These are phyloP conservation scores for Cercospora sesami DNA, from an alignment of 2,329 filamentous ascomycete species.

Conservation along the genomic window DNA sequence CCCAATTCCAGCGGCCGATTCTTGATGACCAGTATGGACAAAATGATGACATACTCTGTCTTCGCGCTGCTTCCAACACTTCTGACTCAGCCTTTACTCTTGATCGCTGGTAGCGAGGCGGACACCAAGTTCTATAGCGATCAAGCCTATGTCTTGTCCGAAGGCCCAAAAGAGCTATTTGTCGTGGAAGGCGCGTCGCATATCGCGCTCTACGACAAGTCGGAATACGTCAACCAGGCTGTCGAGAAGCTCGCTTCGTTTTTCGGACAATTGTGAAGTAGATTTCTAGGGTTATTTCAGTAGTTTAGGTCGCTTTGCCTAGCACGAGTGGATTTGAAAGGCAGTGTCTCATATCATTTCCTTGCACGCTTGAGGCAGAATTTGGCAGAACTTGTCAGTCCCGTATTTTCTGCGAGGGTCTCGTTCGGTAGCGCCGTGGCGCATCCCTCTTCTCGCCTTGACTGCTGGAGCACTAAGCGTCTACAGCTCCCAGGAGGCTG, in stretches of 20 bases:
- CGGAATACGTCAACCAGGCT: not conserved
- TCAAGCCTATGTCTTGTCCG: not conserved
- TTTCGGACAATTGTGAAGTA: not conserved
- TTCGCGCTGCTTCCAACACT: not conserved
- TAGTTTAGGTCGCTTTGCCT: not conserved
- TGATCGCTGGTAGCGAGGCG: not conserved
- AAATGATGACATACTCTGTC: not conserved
- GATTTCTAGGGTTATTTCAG: not conserved
- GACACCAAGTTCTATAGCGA: not conserved
- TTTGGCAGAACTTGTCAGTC: not conserved
- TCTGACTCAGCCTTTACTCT: not conserved
- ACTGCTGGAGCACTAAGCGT: not conserved
- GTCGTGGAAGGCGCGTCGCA: not conserved
- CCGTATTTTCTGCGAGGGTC: not conserved
- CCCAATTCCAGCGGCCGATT: not conserved
- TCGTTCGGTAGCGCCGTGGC: not conserved
- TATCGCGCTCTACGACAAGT: not conserved
- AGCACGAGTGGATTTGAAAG: not conserved
- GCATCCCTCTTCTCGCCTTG: not conserved
- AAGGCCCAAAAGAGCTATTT: not conserved
- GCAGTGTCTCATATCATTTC: not conserved
- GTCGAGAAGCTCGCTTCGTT: not conserved
- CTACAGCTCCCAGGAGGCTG: not conserved
- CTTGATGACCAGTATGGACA: not conserved
- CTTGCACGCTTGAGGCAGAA: not conserved